Conservation (phyloP, 1,284 basidiomycete species). For the Ustilago tritici region DNA sequence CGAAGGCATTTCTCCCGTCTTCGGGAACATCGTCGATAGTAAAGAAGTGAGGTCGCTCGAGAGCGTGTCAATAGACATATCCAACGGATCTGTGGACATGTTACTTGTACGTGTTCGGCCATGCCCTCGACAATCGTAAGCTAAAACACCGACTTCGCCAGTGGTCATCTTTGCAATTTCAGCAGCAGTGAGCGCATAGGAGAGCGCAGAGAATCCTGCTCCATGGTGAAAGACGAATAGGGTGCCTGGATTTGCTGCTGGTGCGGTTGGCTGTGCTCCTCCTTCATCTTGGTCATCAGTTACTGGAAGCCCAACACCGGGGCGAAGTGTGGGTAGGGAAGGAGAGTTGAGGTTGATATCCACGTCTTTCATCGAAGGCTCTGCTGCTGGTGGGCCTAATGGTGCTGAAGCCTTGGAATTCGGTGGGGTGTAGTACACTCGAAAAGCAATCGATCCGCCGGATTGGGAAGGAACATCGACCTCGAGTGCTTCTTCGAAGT, state of each 20-base stretch:
- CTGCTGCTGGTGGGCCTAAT: not conserved
- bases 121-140: conserved; percentile 87
- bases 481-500: conserved; percentile 64
- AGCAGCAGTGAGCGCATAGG: conserved; percentile 87
- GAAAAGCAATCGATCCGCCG: conserved; percentile 64
- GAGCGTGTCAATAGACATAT: conserved; percentile 61
- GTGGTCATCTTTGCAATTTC: conserved; percentile 76
- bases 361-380: conserved; percentile 16
- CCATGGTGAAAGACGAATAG: conserved; percentile 94
- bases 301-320: conserved; percentile 58
- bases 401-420: conserved; percentile 8
- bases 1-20: conserved; percentile 37
- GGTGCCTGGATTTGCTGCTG: conserved; percentile 71
- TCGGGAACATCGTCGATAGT: conserved; percentile 53
- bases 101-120: conserved; percentile 71
- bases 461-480: conserved; percentile 52
- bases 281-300: conserved; percentile 63
- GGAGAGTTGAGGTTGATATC: conserved; percentile 19
- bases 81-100: conserved; percentile 25
- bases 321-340: conserved; percentile 18
- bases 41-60: conserved; percentile 46
- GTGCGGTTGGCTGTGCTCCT: conserved; percentile 66
- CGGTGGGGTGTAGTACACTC: conserved; percentile 70
- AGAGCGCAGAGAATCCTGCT: conserved; percentile 88
- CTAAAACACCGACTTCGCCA: conserved; percentile 84